Evolutionary conservation across 148 eudicot genomes (phyloP).

Genomic region (Rhododendron henanense): DNA sequence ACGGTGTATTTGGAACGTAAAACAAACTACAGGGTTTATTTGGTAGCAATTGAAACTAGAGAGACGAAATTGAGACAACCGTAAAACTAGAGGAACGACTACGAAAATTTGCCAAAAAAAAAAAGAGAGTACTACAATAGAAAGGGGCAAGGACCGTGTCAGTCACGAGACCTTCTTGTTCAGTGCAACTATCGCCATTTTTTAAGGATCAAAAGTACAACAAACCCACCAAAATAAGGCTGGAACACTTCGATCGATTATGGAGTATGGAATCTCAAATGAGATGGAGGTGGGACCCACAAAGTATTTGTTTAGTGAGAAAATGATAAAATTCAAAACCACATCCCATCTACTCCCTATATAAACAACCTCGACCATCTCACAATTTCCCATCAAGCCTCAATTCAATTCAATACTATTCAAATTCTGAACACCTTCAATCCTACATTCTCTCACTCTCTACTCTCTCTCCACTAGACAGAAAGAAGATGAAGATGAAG

Average conservation of each 20-base stretch:
- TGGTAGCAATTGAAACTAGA: too few species aligned
- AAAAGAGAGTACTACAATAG: not conserved
- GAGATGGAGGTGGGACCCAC: too few species aligned
- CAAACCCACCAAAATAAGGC: not conserved
- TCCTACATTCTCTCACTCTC: not conserved
- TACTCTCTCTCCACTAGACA: not conserved
- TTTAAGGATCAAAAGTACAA: not conserved
- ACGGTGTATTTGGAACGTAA: too few species aligned
- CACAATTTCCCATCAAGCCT: constrained; percentile 11
- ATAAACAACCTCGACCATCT: constrained; percentile 11
- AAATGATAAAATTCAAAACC: constrained; percentile 4
- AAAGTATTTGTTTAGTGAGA: constrained; percentile 28
- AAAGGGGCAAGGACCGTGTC: constrained; percentile 7
- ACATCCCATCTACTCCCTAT: constrained; percentile 13
- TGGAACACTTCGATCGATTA: not conserved
- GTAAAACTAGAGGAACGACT: too few species aligned
- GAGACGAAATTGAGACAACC: too few species aligned
- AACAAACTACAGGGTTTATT: too few species aligned
- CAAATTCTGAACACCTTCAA: not conserved
- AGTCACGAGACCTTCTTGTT: constrained; percentile 48
- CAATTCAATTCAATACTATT: constrained; percentile 11
- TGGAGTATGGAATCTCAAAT: not conserved
- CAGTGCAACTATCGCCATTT: not conserved
- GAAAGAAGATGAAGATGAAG: constrained; percentile 48
- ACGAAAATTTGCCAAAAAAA: too few species aligned